These are phyloP conservation scores for Silene vulgaris DNA, from an alignment of 179 eudicot genomes.

Conservation along the genomic window DNA sequence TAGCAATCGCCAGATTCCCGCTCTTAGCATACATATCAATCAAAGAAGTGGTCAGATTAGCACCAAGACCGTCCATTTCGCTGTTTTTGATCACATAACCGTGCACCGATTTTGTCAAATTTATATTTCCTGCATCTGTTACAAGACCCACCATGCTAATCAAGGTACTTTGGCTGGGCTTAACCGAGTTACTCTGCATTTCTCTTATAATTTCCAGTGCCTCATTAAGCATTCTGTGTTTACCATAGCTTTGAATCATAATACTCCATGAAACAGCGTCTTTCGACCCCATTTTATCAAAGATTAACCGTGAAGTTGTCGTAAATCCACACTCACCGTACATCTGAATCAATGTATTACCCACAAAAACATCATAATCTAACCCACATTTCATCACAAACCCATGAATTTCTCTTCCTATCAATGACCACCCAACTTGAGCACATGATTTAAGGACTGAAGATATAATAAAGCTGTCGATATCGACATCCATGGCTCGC, in stretches of 20 bases:
- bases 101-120: slow-evolving; percentile 26
- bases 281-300: slow-evolving; percentile 32
- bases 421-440: slow-evolving; percentile 16
- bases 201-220: slow-evolving; percentile 27
- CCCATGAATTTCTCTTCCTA: slow-evolving; percentile 33
- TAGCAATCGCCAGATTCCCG: slow-evolving; percentile 27
- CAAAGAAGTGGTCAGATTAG: slow-evolving; percentile 28
- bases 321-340: slow-evolving; percentile 27
- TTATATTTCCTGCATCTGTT: slow-evolving; percentile 17
- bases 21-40: slow-evolving; percentile 33
- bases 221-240: slow-evolving; percentile 24
- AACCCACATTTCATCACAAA: slow-evolving; percentile 29
- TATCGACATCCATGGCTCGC: slow-evolving; percentile 20
- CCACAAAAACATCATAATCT: slow-evolving; percentile 34
- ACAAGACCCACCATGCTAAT: slow-evolving; percentile 29
- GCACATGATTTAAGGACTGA: slow-evolving; percentile 26
- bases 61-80: neutral
- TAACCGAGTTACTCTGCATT: slow-evolving; percentile 28
- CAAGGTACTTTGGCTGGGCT: slow-evolving; percentile 31
- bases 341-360: slow-evolving; percentile 39
- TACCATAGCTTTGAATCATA: slow-evolving; percentile 25
- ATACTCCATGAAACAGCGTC: slow-evolving; percentile 40
- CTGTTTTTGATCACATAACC: slow-evolving; percentile 32
- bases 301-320: slow-evolving; percentile 24
- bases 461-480: slow-evolving; percentile 26